Evolutionary conservation across 495 filamentous ascomycete genomes (phyloP), one percentile per base, ranked within the genome.

Genomic region (Neurospora sp.): DNA sequence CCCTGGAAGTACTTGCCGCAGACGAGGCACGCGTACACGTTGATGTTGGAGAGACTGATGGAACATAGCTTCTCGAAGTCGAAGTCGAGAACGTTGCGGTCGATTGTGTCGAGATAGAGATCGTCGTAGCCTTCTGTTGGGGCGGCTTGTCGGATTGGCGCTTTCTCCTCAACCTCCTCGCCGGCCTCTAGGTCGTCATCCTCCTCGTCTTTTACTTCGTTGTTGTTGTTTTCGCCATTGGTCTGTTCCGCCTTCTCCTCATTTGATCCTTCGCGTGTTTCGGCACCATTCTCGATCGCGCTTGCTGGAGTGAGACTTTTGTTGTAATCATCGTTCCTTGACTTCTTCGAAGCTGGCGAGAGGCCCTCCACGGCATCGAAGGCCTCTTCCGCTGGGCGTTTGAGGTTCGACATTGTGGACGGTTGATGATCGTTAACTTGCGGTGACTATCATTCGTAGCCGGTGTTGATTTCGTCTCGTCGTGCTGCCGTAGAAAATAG

Each of bases 31-130:
- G 96, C 96, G 81, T 99, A 99, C 70, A 99, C 95, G 77, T 99
- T 98, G 84, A 98, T 98, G 79, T 98, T 98, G 27, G 94, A 97
- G 11, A 99, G 85, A 35, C 93, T 95, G 76, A 98, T 86, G 3
- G 96, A 98, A 85, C 96, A 99, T 23, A 97, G 89, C 86, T 98
- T 98, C 79, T 98, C 95, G 81, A 99, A 99, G 81, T 99, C 96
- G 78, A 97, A 97, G 82, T 97, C 95, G 20, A 97, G 90, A 18
- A 97, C 86, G 78, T 85, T 85, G 75, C 96, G 93, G 83, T 98
- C 90, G 82, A 99, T 95, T 3, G 95, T 98, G 83, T 99, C 96
- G 71, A 99, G 92, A 81, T 99, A 99, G 39, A 99, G 89, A 81
- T 99, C 96, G 74, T 90, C 90, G 82, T 97, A 98, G 72, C 96